A percentile compares a stretch with the other conserved stretches of the same genome.
These are phyloP conservation scores for Penicillium occitanis DNA, from an alignment of 2,329 filamentous ascomycete genomes.

Conservation along the genomic window DNA sequence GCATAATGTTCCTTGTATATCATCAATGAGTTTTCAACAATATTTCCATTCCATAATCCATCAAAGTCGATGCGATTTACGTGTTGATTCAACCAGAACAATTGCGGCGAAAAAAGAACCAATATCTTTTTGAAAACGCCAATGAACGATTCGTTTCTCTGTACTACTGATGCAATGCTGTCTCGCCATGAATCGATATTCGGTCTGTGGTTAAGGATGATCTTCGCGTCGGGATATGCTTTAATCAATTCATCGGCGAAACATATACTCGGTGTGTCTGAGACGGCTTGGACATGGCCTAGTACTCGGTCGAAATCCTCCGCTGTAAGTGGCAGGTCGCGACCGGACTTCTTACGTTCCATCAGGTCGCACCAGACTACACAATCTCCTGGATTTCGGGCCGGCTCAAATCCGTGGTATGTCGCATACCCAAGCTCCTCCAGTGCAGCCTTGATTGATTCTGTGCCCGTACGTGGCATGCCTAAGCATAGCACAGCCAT, in stretches of 20 bases:
- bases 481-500: slow-evolving; percentile 25
- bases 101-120: background rate
- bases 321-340: background rate
- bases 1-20: slow-evolving; percentile 24
- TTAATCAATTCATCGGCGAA: background rate
- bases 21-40: background rate
- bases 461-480: slow-evolving; percentile 29
- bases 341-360: background rate
- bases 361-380: slow-evolving; percentile 6
- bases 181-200: background rate
- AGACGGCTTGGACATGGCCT: background rate
- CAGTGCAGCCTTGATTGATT: slow-evolving; percentile 29
- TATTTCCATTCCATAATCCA: background rate
- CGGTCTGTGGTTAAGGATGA: background rate
- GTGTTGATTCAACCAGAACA: slow-evolving; percentile 2
- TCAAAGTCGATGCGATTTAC: background rate
- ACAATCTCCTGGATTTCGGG: slow-evolving; percentile 17
- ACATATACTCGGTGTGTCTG: background rate
- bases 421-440: slow-evolving; percentile 25
- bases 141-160: background rate
- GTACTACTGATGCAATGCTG: background rate
- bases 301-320: background rate
- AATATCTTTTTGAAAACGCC: background rate
- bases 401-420: slow-evolving; percentile 23
- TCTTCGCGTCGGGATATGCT: slow-evolving; percentile 3